phyloP scores from a whole-genome alignment of 176 grass and related monocot genomes.

The Bothriochloa decipiens region DNA sequence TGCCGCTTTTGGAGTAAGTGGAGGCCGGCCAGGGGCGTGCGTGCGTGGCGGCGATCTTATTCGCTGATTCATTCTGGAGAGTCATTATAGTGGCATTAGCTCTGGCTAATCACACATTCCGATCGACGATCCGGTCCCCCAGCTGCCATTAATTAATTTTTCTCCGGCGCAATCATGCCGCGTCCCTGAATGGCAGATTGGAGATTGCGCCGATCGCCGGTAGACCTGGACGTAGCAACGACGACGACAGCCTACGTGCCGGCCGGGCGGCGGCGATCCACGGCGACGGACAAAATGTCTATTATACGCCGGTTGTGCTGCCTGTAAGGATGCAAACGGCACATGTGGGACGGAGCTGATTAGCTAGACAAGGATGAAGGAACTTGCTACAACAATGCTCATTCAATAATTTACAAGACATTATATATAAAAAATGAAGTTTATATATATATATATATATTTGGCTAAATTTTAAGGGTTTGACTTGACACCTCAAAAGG shows the following conservation, averaged over 20 bases:
- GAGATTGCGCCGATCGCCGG: background rate
- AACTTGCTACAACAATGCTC: too few species aligned
- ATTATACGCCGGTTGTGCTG: too few species aligned
- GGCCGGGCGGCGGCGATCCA: too few species aligned
- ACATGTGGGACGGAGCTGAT: too few species aligned
- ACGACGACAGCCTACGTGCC: background rate
- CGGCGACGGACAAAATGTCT: too few species aligned
- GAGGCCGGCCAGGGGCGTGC: slow-evolving; percentile 8
- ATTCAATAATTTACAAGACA: too few species aligned
- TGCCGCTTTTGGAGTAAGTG: slow-evolving; percentile 45
- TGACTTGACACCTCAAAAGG: too few species aligned
- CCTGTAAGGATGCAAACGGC: too few species aligned
- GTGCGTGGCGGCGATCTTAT: background rate
- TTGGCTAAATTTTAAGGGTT: too few species aligned
- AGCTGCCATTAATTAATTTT: background rate
- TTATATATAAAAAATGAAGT: too few species aligned
- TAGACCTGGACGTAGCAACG: slow-evolving; percentile 35
- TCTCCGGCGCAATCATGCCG: slow-evolving; percentile 34
- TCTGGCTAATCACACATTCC: background rate
- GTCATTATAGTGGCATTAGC: slow-evolving; percentile 4
- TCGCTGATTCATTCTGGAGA: background rate
- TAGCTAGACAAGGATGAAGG: too few species aligned
- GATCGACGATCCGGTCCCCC: background rate
- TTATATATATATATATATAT: too few species aligned
- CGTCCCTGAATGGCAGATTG: background rate